A percentile compares a stretch with the other conserved stretches of the same genome.
Conservation (phyloP, 1,284 basidiomycete genomes). For the Cystobasidium sp. region DNA sequence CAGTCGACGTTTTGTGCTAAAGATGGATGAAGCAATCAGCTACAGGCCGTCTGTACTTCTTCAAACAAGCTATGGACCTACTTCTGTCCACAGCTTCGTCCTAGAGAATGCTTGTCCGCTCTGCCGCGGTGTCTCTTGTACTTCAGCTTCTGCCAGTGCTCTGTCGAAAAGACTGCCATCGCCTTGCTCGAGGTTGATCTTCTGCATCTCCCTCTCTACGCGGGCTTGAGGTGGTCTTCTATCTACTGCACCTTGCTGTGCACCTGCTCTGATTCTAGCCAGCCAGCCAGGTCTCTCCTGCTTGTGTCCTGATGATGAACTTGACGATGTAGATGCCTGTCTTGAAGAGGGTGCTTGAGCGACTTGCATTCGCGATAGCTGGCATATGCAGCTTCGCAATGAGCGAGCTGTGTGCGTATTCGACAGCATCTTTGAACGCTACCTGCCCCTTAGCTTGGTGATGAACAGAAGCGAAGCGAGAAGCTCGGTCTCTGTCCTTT, state of each 20-base stretch:
- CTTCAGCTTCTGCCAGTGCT: slow-evolving; percentile 17
- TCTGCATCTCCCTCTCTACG: slow-evolving; percentile 28
- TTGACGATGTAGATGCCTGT: slow-evolving; percentile 22
- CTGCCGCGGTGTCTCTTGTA: not conserved
- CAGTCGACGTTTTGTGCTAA: slow-evolving; percentile 87
- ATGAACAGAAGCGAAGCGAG: not conserved
- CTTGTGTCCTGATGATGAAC: not conserved
- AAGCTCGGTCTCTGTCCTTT: not conserved
- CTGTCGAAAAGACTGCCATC: slow-evolving; percentile 35
- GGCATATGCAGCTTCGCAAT: slow-evolving; percentile 26
- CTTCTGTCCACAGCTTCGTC: slow-evolving; percentile 37
- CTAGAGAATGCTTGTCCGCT: slow-evolving; percentile 1
- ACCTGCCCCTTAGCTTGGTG: too few species aligned
- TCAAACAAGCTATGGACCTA: not conserved
- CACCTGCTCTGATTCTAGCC: slow-evolving; percentile 9
- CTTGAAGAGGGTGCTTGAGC: slow-evolving; percentile 11
- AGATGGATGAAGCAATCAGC: not conserved
- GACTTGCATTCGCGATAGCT: slow-evolving; percentile 1
- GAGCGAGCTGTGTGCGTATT: slow-evolving; percentile 2
- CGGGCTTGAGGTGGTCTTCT: slow-evolving; percentile 21
- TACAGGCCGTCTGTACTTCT: not conserved
- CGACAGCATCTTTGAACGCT: not conserved
- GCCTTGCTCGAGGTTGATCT: slow-evolving; percentile 23
- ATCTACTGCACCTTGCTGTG: slow-evolving; percentile 31
- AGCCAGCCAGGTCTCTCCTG: slow-evolving; percentile 18